Evolutionary conservation across 2,329 filamentous ascomycete genomes (phyloP), one percentile per base, ranked within the genome.

Genomic region (Orbilia oligospora): DNA sequence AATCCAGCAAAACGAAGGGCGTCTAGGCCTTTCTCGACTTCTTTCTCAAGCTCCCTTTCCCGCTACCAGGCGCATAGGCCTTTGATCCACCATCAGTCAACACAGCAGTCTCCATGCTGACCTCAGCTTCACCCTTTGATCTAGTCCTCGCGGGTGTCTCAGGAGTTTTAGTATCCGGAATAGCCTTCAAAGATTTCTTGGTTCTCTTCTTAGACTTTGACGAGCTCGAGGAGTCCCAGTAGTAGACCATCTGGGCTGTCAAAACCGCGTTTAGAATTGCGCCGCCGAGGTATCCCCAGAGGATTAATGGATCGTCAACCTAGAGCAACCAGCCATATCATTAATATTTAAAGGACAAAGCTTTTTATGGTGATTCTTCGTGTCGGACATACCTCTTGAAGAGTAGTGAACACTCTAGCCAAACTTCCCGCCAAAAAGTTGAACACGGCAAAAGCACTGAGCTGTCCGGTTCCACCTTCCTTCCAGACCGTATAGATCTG

Each of bases 381-480:
- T 41, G 16, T 27, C 10, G 56, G 22, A 12, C 6, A 22, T 70
- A 79, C 76, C 87, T 99, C 96, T 83, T 98, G 94, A 73, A 99
- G 87, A 8, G 97, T 99, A 36, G 96, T 99, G 86, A 97, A 99
- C 86, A 99, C 97, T 84, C 96, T 92, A 27, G 93, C 93, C 75
- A 98, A 89, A 51, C 94, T 97, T 46, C 97, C 96, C 82, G 91
- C 88, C 83, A 99, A 93, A 86, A 97, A 99, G 88, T 97, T 98
- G 89, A 99, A 97, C 82, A 99, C 94, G 76, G 96, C 93, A 85
- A 98, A 98, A 65, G 96, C 95, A 83, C 94, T 97, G 84, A 99
- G 88, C 87, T 99, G 96, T 24, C 97, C 96, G 4, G 96, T 99
- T 46, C 93, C 91, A 55, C 94, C 94, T 85, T 97, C 87, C 82